phyloP scores from a whole-genome alignment of 768 basidiomycete species.

The Suillus paluster region DNA sequence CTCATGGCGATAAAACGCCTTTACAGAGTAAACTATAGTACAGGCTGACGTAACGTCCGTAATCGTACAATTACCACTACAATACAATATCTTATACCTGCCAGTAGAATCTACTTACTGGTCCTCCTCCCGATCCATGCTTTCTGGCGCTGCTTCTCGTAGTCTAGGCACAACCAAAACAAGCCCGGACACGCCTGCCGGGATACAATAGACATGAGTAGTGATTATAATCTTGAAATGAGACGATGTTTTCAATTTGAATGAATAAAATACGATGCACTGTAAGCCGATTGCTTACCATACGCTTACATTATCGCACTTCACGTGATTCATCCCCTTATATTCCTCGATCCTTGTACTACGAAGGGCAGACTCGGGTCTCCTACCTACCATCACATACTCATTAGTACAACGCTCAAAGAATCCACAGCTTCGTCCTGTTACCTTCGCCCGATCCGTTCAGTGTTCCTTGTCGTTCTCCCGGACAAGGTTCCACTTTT shows the following conservation, averaged over 20 bases:
- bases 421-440: background rate
- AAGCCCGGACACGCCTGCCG: too few species aligned
- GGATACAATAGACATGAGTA: too few species aligned
- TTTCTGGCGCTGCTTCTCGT: slow-evolving; percentile 73
- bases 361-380: background rate
- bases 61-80: slow-evolving; percentile 2
- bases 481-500: background rate
- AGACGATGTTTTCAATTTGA: too few species aligned
- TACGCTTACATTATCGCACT: too few species aligned
- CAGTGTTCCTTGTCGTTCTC: background rate
- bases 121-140: slow-evolving; percentile 77
- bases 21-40: too few species aligned
- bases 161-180: slow-evolving; percentile 64
- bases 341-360: background rate
- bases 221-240: too few species aligned
- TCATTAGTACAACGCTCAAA: background rate
- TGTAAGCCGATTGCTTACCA: too few species aligned
- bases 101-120: slow-evolving; percentile 28
- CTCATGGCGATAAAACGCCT: background rate
- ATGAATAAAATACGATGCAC: too few species aligned
- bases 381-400: background rate
- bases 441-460: background rate
- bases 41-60: too few species aligned
- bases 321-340: too few species aligned
- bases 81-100: background rate